These are phyloP conservation scores for Larix kaempferi DNA, from an alignment of 75 land plant genomes.

Conservation along the genomic window DNA sequence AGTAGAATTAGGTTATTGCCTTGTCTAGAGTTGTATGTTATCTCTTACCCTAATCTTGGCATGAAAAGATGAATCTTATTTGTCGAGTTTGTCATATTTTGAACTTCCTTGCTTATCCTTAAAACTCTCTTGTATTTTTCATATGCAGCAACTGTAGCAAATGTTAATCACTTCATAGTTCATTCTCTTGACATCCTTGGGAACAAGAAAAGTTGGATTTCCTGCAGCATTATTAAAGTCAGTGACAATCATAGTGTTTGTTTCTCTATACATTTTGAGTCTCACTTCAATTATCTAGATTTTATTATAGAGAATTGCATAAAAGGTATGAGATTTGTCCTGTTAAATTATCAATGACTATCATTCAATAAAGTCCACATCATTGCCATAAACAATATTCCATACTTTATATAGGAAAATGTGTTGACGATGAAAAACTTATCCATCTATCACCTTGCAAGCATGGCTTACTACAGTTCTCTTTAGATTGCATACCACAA, in stretches of 20 bases:
- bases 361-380: background rate
- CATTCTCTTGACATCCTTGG: conserved; percentile 85
- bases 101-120: background rate
- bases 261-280: background rate
- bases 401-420: background rate
- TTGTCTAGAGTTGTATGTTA: too few relatives aligned
- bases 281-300: background rate
- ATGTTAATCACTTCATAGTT: conserved; percentile 86
- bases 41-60: too few relatives aligned
- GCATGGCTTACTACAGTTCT: background rate
- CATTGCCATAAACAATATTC: background rate
- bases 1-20: too few relatives aligned
- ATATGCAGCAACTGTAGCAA: conserved; percentile 64
- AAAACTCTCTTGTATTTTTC: background rate
- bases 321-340: background rate
- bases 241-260: conserved; percentile 12
- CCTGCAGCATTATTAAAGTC: conserved; percentile 97
- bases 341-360: background rate
- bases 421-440: background rate
- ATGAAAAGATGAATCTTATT: too few relatives aligned
- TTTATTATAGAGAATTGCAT: background rate
- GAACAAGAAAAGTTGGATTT: conserved; percentile 92
- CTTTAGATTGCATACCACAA: background rate
- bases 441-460: background rate
- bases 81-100: background rate